A percentile compares a stretch with the other conserved stretches of the same genome.
These are phyloP conservation scores for Trapa incisa DNA, from an alignment of 345 rosid genomes.

Conservation along the genomic window DNA sequence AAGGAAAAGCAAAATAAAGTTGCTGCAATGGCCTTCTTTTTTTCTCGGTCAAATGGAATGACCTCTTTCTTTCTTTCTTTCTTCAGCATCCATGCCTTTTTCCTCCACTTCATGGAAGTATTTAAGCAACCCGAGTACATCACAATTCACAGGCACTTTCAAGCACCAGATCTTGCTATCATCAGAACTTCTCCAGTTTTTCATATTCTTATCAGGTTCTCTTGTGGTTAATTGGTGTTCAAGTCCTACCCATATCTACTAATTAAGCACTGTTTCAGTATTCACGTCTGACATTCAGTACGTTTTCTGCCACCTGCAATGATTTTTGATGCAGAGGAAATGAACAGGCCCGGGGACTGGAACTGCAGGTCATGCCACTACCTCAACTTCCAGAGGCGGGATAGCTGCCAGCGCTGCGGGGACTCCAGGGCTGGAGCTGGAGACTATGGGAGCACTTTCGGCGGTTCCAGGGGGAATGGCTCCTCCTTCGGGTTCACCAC, in stretches of 20 bases:
- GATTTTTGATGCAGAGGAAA: constrained; percentile 1
- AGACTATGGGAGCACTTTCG: constrained; percentile 21
- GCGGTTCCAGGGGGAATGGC: constrained; percentile 25
- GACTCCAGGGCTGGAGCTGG: constrained; percentile 19
- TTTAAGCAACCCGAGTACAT: constrained; percentile 1
- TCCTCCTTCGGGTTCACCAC: constrained; percentile 51
- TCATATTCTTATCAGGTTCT: too few species aligned
- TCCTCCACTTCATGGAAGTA: not conserved
- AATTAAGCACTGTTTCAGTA: too few species aligned
- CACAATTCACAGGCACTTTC: not conserved
- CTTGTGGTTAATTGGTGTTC: too few species aligned
- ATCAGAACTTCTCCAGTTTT: too few species aligned
- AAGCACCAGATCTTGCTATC: not conserved
- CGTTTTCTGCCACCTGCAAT: too few species aligned
- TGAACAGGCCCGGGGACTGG: constrained; percentile 89
- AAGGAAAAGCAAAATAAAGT: not conserved
- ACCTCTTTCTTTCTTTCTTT: not conserved
- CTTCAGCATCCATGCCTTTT: not conserved
- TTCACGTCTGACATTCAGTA: too few species aligned
- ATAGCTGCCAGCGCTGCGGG: constrained; percentile 64
- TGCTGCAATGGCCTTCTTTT: not conserved
- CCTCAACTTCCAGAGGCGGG: constrained; percentile 79
- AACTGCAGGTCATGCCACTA: constrained; percentile 73
- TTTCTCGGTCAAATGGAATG: not conserved
- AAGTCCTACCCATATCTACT: too few species aligned